Conservation (phyloP, 2,329 filamentous ascomycete species). For the Tolypocladium pustulatum region DNA sequence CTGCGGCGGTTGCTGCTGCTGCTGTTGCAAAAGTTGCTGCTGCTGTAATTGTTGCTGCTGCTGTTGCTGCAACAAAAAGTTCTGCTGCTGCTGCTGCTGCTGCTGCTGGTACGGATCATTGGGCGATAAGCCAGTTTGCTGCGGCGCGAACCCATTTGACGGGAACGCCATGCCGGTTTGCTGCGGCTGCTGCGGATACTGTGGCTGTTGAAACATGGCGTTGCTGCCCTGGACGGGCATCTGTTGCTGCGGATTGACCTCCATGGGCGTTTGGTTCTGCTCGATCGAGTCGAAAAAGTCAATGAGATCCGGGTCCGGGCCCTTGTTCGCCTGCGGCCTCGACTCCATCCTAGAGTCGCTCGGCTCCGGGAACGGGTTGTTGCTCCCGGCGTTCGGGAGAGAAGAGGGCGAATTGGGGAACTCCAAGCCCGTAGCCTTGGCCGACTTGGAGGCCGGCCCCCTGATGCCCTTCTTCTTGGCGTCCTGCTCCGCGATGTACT, state of each 20-base stretch:
- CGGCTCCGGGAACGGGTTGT: conserved; percentile 32
- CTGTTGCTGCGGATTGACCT: conserved; percentile 29
- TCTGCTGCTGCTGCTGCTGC: conserved; percentile 21
- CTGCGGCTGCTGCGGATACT: conserved; percentile 20
- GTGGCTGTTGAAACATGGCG: conserved; percentile 20
- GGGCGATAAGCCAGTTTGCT: conserved; percentile 14
- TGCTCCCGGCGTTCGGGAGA: conserved; percentile 13
- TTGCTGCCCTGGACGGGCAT: conserved; percentile 21
- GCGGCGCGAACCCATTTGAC: conserved; percentile 11
- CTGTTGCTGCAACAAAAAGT: conserved; percentile 18
- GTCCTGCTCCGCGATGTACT: conserved; percentile 83
- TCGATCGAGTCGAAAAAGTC: conserved; percentile 95
- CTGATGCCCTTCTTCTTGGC: conserved; percentile 45
- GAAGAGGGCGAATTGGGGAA: conserved; percentile 27
- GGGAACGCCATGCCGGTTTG: conserved; percentile 22
- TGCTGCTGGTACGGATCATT: conserved; percentile 23
- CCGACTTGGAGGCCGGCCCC: conserved; percentile 16
- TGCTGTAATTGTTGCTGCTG: conserved; percentile 15
- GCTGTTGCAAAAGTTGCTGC: conserved; percentile 19
- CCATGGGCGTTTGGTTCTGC: conserved; percentile 68
- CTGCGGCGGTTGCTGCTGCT: conserved; percentile 25
- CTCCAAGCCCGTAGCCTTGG: conserved; percentile 23
- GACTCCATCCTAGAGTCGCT: no score
- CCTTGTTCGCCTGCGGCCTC: conserved; percentile 44
- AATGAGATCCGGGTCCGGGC: conserved; percentile 68